A percentile compares a stretch with the other conserved stretches of the same genome.
Conservation (phyloP, 1,284 basidiomycete genomes). For the Thelephora terrestris region DNA sequence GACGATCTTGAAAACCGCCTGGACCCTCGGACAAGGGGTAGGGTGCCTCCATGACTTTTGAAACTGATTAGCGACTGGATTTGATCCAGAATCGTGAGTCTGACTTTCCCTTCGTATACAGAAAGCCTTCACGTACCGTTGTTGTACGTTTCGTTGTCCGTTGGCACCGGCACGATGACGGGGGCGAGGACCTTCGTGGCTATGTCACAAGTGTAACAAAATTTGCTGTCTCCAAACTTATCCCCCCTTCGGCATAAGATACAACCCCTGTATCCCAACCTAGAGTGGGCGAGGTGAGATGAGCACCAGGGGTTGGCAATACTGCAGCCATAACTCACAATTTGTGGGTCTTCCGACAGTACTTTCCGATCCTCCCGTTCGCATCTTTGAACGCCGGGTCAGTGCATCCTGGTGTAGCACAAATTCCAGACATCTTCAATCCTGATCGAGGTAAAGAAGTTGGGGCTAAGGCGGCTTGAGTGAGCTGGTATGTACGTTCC, state of each 20-base stretch:
- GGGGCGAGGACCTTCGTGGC: slow-evolving; percentile 43
- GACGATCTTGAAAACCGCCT: slow-evolving; percentile 50
- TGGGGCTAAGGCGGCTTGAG: too few species aligned
- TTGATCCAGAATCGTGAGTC: neutral
- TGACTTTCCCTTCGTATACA: neutral
- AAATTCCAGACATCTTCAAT: slow-evolving; percentile 23
- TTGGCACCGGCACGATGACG: slow-evolving; percentile 46
- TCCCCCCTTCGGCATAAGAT: slow-evolving; percentile 42
- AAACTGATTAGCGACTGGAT: slow-evolving; percentile 59
- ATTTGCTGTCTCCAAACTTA: slow-evolving; percentile 45
- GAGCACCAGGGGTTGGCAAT: neutral
- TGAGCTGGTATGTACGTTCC: too few species aligned
- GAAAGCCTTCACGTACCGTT: slow-evolving; percentile 34
- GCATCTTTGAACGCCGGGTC: slow-evolving; percentile 30
- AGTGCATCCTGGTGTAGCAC: slow-evolving; percentile 42
- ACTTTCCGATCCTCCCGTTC: slow-evolving; percentile 29
- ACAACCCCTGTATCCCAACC: slow-evolving; percentile 35
- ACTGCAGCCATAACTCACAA: slow-evolving; percentile 17
- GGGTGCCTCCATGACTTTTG: slow-evolving; percentile 52
- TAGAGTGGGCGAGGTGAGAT: too few species aligned
- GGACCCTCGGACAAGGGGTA: slow-evolving; percentile 41
- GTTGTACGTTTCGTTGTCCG: slow-evolving; percentile 46
- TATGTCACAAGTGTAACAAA: slow-evolving; percentile 44
- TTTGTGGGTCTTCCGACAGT: slow-evolving; percentile 39
- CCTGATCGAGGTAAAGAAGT: too few species aligned